These are phyloP conservation scores for Candida oleophila DNA, from an alignment of 805 yeast species.

Conservation along the genomic window DNA sequence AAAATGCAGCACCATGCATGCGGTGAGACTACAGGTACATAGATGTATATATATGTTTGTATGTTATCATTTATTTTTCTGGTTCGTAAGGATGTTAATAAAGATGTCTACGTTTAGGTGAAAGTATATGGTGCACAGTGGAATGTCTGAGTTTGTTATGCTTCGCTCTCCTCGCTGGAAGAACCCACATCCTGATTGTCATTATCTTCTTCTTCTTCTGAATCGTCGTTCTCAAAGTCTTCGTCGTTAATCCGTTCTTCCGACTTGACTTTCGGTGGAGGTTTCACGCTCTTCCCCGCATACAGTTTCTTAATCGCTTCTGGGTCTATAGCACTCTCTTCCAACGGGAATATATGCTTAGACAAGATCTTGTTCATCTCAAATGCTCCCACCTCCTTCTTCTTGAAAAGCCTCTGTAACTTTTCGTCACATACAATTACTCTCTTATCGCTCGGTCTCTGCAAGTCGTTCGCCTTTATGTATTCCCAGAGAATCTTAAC, in stretches of 20 bases:
- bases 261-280: slow-evolving; percentile 5
- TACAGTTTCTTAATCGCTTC: slow-evolving; percentile 7
- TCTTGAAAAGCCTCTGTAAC: slow-evolving; percentile 58
- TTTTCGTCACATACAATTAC: slow-evolving; percentile 63
- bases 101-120: background rate
- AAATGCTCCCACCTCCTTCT: slow-evolving; percentile 51
- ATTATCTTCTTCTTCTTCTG: slow-evolving; percentile 3
- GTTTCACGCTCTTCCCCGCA: slow-evolving; percentile 4
- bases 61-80: too few relatives aligned
- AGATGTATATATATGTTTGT: too few relatives aligned
- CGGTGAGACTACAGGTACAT: too few relatives aligned
- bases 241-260: slow-evolving; percentile 7
- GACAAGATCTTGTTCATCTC: slow-evolving; percentile 55
- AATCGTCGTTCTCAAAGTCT: slow-evolving; percentile 10
- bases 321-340: slow-evolving; percentile 17
- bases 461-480: slow-evolving; percentile 60
- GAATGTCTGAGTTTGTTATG: slow-evolving; percentile 1
- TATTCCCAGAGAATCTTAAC: slow-evolving; percentile 71
- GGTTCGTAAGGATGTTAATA: too few relatives aligned
- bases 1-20: too few relatives aligned
- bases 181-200: background rate
- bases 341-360: slow-evolving; percentile 46
- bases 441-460: slow-evolving; percentile 65
- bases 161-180: slow-evolving; percentile 5
- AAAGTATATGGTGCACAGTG: background rate